A percentile compares a stretch with the other conserved stretches of the same genome.
phyloP scores from a whole-genome alignment of 2,329 filamentous ascomycete genomes.

The Neoascochyta sp. region DNA sequence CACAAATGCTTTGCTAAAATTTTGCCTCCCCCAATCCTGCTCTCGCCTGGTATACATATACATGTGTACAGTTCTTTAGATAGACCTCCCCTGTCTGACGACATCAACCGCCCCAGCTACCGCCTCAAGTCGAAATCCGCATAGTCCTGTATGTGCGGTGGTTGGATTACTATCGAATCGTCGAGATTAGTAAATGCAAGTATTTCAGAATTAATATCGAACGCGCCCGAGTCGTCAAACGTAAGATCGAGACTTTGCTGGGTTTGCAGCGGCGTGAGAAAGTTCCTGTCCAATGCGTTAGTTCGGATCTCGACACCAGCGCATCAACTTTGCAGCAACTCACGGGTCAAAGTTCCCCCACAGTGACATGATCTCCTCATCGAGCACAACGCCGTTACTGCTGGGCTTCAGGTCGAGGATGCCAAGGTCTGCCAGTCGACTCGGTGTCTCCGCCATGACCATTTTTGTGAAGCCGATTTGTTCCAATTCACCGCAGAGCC shows the following conservation, averaged over 20 bases:
- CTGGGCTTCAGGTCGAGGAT: too few species aligned
- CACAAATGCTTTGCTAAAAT: constrained; percentile 5
- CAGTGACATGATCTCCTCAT: too few species aligned
- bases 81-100: background rate
- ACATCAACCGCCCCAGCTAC: background rate
- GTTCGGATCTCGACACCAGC: too few species aligned
- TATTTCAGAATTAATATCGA: constrained; percentile 30
- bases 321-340: too few species aligned
- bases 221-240: constrained; percentile 31
- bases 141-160: constrained; percentile 17
- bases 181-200: constrained; percentile 30
- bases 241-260: constrained; percentile 33
- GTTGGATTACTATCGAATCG: constrained; percentile 29
- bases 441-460: constrained; percentile 32
- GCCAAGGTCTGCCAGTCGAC: constrained; percentile 30
- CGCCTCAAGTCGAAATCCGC: constrained; percentile 1
- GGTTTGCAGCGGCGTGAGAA: constrained; percentile 33
- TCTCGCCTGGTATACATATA: background rate
- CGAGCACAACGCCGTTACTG: too few species aligned
- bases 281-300: too few species aligned
- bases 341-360: constrained; percentile 34
- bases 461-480: constrained; percentile 36
- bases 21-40: background rate
- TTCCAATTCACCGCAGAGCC: constrained; percentile 25
- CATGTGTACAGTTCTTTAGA: background rate